phyloP scores from a whole-genome alignment of 2,329 filamentous ascomycete genomes.

The Colletotrichum liriopes region DNA sequence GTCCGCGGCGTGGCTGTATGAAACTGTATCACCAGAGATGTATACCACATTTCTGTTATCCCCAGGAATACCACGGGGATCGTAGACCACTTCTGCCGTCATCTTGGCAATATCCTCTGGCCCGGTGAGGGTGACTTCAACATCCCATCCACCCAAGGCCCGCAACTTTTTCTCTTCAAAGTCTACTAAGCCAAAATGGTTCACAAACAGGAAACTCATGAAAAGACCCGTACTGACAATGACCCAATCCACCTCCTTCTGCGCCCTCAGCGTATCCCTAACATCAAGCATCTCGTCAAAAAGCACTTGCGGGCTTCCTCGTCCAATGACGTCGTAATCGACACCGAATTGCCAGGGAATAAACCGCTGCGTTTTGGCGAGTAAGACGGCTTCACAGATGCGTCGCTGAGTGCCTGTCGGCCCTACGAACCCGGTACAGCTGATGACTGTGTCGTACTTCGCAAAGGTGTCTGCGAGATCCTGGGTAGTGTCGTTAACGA shows the following conservation, averaged over 20 bases:
- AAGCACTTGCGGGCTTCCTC: slow-evolving; percentile 72
- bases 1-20: slow-evolving; percentile 69
- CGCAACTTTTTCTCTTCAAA: slow-evolving; percentile 58
- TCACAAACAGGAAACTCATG: slow-evolving; percentile 78
- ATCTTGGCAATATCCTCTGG: slow-evolving; percentile 75
- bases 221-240: slow-evolving; percentile 81
- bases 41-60: slow-evolving; percentile 63
- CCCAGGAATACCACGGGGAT: slow-evolving; percentile 52
- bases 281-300: slow-evolving; percentile 80
- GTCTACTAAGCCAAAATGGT: slow-evolving; percentile 75
- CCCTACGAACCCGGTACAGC: slow-evolving; percentile 73
- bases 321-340: slow-evolving; percentile 77
- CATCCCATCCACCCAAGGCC: slow-evolving; percentile 75
- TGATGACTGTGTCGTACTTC: slow-evolving; percentile 69
- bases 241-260: slow-evolving; percentile 69
- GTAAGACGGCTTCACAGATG: slow-evolving; percentile 69
- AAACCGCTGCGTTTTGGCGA: slow-evolving; percentile 65
- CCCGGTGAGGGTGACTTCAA: slow-evolving; percentile 73
- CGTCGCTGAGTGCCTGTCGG: slow-evolving; percentile 71
- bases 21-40: slow-evolving; percentile 74
- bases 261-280: slow-evolving; percentile 64
- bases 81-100: slow-evolving; percentile 69
- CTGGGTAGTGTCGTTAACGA: slow-evolving; percentile 53
- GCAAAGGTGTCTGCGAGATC: slow-evolving; percentile 61
- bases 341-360: slow-evolving; percentile 84